Evolutionary conservation across 169 alveolate genomes (phyloP), one percentile per base, ranked within the genome.

Genomic region (Cryptosporidium viatorum): DNA sequence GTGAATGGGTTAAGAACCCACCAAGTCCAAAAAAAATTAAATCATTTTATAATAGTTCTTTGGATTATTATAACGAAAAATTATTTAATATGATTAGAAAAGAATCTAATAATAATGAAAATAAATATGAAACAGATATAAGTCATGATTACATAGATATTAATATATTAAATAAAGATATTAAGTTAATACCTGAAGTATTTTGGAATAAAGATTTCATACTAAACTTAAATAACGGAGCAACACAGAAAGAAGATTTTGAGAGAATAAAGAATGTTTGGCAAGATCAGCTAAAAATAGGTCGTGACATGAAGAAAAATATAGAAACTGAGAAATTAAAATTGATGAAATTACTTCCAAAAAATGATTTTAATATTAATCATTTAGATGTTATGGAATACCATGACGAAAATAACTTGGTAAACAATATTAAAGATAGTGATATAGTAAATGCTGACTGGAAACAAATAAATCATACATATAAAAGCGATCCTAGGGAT

Each of bases 151-250:
- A 73, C 51, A 80, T 80, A 29, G 67, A 80, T 33, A 10, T 62
- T 48, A 35, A 59, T 39, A 29, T 62, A 12, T 16, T 80, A 41
- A 65, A 80, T 62, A 29, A 29, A 18, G 68, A 80, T 31, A 50
- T 29, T n/a, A 80, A 62, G 33, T 21, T 80, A 45, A 39, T 80
- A 31, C 62, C 89, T 1, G 33, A 62, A 21, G 9, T 29, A 37
- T 29, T 80, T 35, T 80, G 89, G 89, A 80, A 80, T 80, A 80
- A 33, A 43, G 75, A 80, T 60, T 80, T 80, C 26, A 80, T 80
- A 26, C 37, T 62, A 2, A 59, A 80, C 14, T 50, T 80, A 39
- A 59, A 80, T 39, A 16, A 9, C 8, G 68, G 43, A 33, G 89
- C 89, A 41, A 80, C 37, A 23, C 39, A 59, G 21, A 43, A 26